Evolutionary conservation across 768 basidiomycete species (phyloP).

Genomic region (Tylopilus subfusipes): DNA sequence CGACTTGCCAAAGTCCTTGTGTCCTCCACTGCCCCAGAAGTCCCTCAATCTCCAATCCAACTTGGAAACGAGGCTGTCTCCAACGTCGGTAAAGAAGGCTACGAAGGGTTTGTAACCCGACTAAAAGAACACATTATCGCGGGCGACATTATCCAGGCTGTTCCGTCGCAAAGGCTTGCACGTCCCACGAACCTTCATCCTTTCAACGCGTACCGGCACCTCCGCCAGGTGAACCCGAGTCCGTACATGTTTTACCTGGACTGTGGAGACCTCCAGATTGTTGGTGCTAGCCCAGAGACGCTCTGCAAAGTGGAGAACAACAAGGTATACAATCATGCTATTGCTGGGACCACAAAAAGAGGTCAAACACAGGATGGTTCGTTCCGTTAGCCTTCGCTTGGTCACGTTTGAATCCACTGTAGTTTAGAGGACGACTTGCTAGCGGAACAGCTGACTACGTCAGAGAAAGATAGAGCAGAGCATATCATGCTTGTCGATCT

Average conservation of each 20-base stretch:
- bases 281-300: slow-evolving; percentile 98
- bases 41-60: slow-evolving; percentile 58
- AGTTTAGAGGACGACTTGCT: slow-evolving; percentile 82
- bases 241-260: slow-evolving; percentile 99
- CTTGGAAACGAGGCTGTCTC: slow-evolving; percentile 70
- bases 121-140: slow-evolving; percentile 93
- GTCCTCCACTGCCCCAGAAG: slow-evolving; percentile 52
- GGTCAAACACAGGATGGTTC: slow-evolving; percentile 83
- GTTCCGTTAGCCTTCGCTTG: slow-evolving; percentile 22
- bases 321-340: slow-evolving; percentile 95
- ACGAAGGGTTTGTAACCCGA: slow-evolving; percentile 85
- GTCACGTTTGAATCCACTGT: slow-evolving; percentile 5
- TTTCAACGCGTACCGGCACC: slow-evolving; percentile 93
- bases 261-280: slow-evolving; percentile 88
- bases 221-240: slow-evolving; percentile 93
- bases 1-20: slow-evolving; percentile 72
- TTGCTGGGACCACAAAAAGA: slow-evolving; percentile 90
- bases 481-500: slow-evolving; percentile 99
- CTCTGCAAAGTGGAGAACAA: slow-evolving; percentile 92
- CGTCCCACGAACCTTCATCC: slow-evolving; percentile 88
- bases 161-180: slow-evolving; percentile 88
- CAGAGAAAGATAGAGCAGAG: slow-evolving; percentile 95
- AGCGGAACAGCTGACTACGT: slow-evolving; percentile 68
- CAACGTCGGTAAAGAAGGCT: slow-evolving; percentile 92
- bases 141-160: slow-evolving; percentile 98